phyloP scores from a whole-genome alignment of 495 filamentous ascomycete genomes.

The Aspergillus sclerotiicarbonarius region DNA sequence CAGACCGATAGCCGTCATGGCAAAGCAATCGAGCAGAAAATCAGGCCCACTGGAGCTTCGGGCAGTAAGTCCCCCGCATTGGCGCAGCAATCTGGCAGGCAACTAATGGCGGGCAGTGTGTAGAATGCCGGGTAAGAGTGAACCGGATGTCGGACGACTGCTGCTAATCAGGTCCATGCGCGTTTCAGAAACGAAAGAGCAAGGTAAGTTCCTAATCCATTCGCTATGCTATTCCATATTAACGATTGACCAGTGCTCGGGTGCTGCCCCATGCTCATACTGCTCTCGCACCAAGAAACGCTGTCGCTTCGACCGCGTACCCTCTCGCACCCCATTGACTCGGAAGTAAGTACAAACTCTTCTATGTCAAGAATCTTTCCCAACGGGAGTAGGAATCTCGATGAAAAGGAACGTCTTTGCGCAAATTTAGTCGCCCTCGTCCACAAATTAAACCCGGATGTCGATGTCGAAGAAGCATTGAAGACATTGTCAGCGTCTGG shows the following conservation, averaged over 20 bases:
- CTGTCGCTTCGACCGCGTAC: slow-evolving; percentile 19
- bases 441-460: slow-evolving; percentile 14
- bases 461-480: slow-evolving; percentile 20
- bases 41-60: not conserved
- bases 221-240: not conserved
- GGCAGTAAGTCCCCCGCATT: not conserved
- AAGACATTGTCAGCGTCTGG: slow-evolving; percentile 1
- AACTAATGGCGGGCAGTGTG: slow-evolving; percentile 12
- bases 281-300: slow-evolving; percentile 21
- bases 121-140: slow-evolving; percentile 22
- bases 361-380: not conserved
- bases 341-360: slow-evolving; percentile 10
- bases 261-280: slow-evolving; percentile 18
- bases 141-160: not conserved
- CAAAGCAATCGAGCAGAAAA: not conserved
- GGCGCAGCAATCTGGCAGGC: not conserved
- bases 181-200: slow-evolving; percentile 16
- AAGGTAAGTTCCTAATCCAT: slow-evolving; percentile 8
- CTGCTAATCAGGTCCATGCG: not conserved
- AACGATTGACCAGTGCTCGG: slow-evolving; percentile 14
- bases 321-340: slow-evolving; percentile 24
- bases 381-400: slow-evolving; percentile 19
- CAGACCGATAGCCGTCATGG: not conserved
- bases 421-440: slow-evolving; percentile 11
- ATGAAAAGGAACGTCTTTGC: slow-evolving; percentile 20